Evolutionary conservation across 306 rosid species (phyloP).

Genomic region (Cicer chorassanicum): DNA sequence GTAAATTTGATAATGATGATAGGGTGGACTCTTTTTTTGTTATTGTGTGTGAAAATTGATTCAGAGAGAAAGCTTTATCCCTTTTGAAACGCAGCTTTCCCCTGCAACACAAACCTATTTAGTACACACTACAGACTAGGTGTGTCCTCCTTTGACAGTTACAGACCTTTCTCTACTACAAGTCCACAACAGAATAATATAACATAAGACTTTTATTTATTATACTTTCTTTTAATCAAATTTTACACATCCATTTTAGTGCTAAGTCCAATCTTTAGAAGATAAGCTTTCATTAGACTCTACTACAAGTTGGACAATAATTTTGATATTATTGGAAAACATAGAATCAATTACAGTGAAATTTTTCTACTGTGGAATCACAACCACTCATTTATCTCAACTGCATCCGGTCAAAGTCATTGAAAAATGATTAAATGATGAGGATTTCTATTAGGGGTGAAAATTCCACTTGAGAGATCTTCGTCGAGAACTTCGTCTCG

Average conservation of each 20-base stretch:
- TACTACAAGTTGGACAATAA: not conserved
- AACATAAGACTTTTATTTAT: slow-evolving; percentile 5
- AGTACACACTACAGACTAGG: slow-evolving; percentile 20
- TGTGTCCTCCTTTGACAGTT: slow-evolving; percentile 40
- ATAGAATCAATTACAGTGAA: not conserved
- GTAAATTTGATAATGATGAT: slow-evolving; percentile 34
- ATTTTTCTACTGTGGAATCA: no score
- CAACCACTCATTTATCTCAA: no score
- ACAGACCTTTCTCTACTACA: slow-evolving; percentile 36
- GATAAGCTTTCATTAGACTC: slow-evolving; percentile 1
- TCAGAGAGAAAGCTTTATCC: slow-evolving; percentile 34
- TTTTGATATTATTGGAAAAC: not conserved
- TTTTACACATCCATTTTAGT: not conserved
- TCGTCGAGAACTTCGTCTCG: no score
- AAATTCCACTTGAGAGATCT: no score
- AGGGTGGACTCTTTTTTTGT: slow-evolving; percentile 24
- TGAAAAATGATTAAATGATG: no score
- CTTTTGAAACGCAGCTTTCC: slow-evolving; percentile 51
- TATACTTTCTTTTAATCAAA: slow-evolving; percentile 17
- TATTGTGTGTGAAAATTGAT: slow-evolving; percentile 13
- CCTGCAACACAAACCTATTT: slow-evolving; percentile 33
- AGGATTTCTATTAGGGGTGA: no score
- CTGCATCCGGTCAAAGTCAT: no score
- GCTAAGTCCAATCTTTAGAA: not conserved
- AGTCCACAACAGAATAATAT: slow-evolving; percentile 21